Evolutionary conservation across 2,329 filamentous ascomycete species (phyloP).

Genomic region (Fusarium pilosicola): DNA sequence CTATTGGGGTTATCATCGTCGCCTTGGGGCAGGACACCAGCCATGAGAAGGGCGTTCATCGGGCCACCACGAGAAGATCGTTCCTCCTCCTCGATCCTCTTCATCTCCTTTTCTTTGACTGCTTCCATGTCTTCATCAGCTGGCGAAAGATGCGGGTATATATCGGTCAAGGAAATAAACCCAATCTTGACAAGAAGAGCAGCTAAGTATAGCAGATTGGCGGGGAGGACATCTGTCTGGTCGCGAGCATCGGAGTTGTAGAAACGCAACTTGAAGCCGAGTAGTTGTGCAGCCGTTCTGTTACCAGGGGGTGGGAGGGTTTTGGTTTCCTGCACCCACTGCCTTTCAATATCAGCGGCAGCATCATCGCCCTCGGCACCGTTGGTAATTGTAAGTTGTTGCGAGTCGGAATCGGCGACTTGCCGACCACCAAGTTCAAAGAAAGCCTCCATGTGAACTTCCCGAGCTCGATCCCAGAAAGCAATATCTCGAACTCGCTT

Average conservation of each 20-base stretch:
- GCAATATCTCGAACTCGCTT: slow-evolving; percentile 73
- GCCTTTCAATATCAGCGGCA: slow-evolving; percentile 66
- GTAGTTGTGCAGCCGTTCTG: slow-evolving; percentile 88
- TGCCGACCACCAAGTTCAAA: slow-evolving; percentile 85
- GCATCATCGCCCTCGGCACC: slow-evolving; percentile 53
- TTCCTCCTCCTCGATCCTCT: slow-evolving; percentile 83
- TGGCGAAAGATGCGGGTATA: slow-evolving; percentile 93
- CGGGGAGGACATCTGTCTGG: slow-evolving; percentile 80
- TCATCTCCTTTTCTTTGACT: slow-evolving; percentile 74
- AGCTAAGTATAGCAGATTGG: slow-evolving; percentile 91
- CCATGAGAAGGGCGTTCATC: slow-evolving; percentile 86
- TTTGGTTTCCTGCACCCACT: slow-evolving; percentile 84
- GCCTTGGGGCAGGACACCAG: slow-evolving; percentile 76
- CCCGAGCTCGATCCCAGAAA: slow-evolving; percentile 85
- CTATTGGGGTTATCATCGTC: slow-evolving; percentile 74
- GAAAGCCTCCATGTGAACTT: slow-evolving; percentile 82
- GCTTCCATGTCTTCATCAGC: slow-evolving; percentile 83
- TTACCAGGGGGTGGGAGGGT: slow-evolving; percentile 88
- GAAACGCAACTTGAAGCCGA: slow-evolving; percentile 97
- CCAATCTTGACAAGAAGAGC: slow-evolving; percentile 96
- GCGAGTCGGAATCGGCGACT: slow-evolving; percentile 67
- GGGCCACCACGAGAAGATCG: slow-evolving; percentile 74
- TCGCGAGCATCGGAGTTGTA: slow-evolving; percentile 85
- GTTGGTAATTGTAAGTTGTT: slow-evolving; percentile 54
- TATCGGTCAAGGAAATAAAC: slow-evolving; percentile 89